phyloP scores from a whole-genome alignment of 352 stramenopile species.

The Pythium diclinum region DNA sequence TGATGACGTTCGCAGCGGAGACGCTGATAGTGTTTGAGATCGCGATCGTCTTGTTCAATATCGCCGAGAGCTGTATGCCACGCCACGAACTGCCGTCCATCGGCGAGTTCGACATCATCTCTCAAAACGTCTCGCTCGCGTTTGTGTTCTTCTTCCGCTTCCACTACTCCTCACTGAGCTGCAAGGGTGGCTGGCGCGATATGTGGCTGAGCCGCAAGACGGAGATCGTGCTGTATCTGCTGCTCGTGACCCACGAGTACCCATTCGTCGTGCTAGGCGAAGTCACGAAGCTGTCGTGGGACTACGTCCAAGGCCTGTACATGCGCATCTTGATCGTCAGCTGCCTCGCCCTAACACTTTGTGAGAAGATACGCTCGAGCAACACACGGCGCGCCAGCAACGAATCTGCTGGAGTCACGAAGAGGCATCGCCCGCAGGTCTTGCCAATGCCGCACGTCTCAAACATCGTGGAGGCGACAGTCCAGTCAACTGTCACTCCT shows the following conservation, averaged over 20 bases:
- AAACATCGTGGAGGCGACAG: not conserved
- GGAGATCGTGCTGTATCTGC: conserved; percentile 26
- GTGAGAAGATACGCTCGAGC: conserved; percentile 19
- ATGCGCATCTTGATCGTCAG: conserved; percentile 27
- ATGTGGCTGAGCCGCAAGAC: conserved; percentile 24
- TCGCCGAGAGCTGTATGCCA: conserved; percentile 11
- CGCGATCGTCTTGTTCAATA: conserved; percentile 12
- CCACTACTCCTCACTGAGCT: conserved; percentile 34
- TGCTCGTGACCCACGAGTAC: conserved; percentile 33
- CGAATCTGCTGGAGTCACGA: not conserved
- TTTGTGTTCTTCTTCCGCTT: conserved; percentile 42
- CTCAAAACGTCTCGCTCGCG: conserved; percentile 24
- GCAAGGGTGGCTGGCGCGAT: conserved; percentile 2
- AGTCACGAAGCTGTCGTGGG: conserved; percentile 34
- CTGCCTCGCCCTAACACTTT: conserved; percentile 14
- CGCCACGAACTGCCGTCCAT: conserved; percentile 9
- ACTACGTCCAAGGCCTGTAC: conserved; percentile 40
- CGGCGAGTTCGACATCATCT: conserved; percentile 19
- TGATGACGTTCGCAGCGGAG: conserved; percentile 15
- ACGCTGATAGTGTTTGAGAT: conserved; percentile 15
- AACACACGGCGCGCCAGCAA: conserved; percentile 17
- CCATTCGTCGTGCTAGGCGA: conserved; percentile 25
- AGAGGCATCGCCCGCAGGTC: not conserved
- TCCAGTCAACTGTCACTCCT: not conserved
- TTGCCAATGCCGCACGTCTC: not conserved